phyloP scores from a whole-genome alignment of 768 basidiomycete species.

The Pleurotus platypus region DNA sequence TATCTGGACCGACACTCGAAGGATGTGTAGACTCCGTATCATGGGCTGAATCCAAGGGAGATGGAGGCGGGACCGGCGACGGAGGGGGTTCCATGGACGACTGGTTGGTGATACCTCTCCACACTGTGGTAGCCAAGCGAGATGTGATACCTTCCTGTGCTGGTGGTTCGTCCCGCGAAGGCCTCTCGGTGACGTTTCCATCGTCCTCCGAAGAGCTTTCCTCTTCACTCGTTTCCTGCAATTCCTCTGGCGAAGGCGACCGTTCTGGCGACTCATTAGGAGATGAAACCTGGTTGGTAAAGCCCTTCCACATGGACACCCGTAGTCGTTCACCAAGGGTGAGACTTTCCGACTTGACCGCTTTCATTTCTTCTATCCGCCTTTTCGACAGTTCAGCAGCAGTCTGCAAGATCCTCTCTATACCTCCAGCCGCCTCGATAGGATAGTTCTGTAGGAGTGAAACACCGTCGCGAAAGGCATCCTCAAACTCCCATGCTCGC shows the following conservation, averaged over 20 bases:
- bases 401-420: conserved; percentile 67
- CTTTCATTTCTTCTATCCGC: conserved; percentile 37
- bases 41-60: conserved; percentile 22
- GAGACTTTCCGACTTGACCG: conserved; percentile 26
- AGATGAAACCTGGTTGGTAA: conserved; percentile 48
- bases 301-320: conserved; percentile 65
- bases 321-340: conserved; percentile 56
- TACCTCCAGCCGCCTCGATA: conserved; percentile 60
- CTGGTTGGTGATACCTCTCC: conserved; percentile 76
- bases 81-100: conserved; percentile 64
- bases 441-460: conserved; percentile 65
- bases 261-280: conserved; percentile 30
- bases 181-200: conserved; percentile 43
- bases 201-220: conserved; percentile 27
- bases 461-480: conserved; percentile 67
- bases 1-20: conserved; percentile 14
- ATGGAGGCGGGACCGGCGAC: conserved; percentile 31
- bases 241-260: conserved; percentile 28
- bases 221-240: conserved; percentile 19
- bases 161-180: conserved; percentile 12
- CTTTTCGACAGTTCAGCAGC: conserved; percentile 57
- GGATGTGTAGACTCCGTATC: conserved; percentile 7
- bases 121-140: conserved; percentile 60
- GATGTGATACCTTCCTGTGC: conserved; percentile 38
- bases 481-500: conserved; percentile 48